phyloP scores from a whole-genome alignment of 2,329 filamentous ascomycete species.

The Rutstroemia sp. region DNA sequence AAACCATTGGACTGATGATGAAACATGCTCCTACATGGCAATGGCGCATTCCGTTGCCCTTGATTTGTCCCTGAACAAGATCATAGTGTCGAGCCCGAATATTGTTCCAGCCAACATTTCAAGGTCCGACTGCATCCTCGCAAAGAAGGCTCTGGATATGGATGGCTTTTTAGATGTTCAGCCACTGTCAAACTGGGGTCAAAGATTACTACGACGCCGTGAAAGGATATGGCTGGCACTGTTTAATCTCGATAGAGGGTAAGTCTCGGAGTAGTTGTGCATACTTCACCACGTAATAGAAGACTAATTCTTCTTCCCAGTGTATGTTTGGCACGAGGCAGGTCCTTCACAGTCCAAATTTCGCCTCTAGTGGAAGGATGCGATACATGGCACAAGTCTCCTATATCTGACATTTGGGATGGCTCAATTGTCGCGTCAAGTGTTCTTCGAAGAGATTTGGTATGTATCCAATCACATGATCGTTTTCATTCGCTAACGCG shows the following conservation, averaged over 20 bases:
- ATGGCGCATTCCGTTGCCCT: constrained; percentile 63
- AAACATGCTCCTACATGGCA: constrained; percentile 64
- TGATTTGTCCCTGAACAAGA: constrained; percentile 63
- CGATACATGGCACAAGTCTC: constrained; percentile 60
- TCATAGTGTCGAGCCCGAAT: constrained; percentile 45
- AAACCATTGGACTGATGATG: constrained; percentile 61
- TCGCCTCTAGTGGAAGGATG: constrained; percentile 60
- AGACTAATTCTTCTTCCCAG: constrained; percentile 29
- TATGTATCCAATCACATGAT: constrained; percentile 27
- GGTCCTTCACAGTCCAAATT: constrained; percentile 60
- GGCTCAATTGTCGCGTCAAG: constrained; percentile 66
- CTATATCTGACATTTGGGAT: constrained; percentile 58
- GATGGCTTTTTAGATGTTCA: constrained; percentile 62
- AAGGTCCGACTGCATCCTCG: constrained; percentile 61
- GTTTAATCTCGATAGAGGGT: constrained; percentile 66
- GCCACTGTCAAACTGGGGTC: constrained; percentile 50
- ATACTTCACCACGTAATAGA: background rate
- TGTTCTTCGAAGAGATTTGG: constrained; percentile 59
- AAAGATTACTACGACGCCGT: constrained; percentile 53
- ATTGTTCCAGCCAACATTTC: constrained; percentile 43
- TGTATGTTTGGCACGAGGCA: constrained; percentile 62
- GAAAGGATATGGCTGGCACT: constrained; percentile 65
- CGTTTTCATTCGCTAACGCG: background rate
- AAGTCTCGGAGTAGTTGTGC: constrained; percentile 12
- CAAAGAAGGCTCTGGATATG: constrained; percentile 54